Evolutionary conservation across 2,329 filamentous ascomycete genomes (phyloP).

Genomic region (Alternaria arbusti): DNA sequence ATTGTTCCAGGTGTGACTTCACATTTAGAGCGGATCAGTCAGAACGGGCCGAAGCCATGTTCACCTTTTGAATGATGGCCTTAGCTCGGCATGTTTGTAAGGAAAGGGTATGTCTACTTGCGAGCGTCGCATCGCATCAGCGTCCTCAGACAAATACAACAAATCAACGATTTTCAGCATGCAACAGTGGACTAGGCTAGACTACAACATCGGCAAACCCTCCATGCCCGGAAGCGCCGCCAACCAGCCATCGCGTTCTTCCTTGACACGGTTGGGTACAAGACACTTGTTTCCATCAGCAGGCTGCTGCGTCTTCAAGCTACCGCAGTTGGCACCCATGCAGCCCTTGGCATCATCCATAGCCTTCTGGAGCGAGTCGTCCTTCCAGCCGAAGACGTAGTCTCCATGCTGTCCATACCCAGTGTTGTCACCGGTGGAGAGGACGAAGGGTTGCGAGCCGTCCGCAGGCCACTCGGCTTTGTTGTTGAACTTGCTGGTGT

Average conservation of each 20-base stretch:
- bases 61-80: no score
- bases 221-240: slow-evolving; percentile 25
- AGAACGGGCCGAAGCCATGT: no score
- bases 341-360: slow-evolving; percentile 40
- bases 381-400: slow-evolving; percentile 43
- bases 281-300: slow-evolving; percentile 27
- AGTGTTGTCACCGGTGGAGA: slow-evolving; percentile 32
- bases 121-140: no score
- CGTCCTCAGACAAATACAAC: no score
- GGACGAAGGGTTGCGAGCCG: slow-evolving; percentile 35
- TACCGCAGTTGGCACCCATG: slow-evolving; percentile 37
- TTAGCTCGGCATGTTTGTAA: no score
- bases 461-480: slow-evolving; percentile 41
- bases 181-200: no score
- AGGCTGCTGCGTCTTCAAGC: slow-evolving; percentile 33
- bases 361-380: slow-evolving; percentile 36
- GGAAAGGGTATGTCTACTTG: no score
- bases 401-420: slow-evolving; percentile 35
- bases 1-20: no score
- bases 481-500: slow-evolving; percentile 48
- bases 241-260: slow-evolving; percentile 34
- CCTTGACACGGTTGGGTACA: slow-evolving; percentile 31
- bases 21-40: no score
- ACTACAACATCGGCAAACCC: slow-evolving; percentile 10
- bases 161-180: no score